Evolutionary conservation across 139 green algal species (phyloP).

Genomic region (Chlorella sp.): DNA sequence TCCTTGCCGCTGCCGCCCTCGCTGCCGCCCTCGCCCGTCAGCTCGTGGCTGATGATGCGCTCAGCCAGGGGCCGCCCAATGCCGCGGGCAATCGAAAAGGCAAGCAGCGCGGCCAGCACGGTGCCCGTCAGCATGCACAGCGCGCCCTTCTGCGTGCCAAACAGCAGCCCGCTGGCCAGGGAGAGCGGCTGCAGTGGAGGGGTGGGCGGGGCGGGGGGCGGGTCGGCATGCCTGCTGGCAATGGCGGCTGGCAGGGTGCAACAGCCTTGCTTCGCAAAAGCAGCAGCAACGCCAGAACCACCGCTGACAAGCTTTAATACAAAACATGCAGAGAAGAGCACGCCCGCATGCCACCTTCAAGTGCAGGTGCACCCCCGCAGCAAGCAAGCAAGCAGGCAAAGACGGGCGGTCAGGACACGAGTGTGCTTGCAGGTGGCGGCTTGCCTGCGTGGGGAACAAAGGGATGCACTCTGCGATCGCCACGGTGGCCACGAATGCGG

Average conservation of each 20-base stretch:
- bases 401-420: background rate
- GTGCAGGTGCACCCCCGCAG: background rate
- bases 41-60: conserved; percentile 31
- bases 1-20: background rate
- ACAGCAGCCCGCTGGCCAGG: conserved; percentile 80
- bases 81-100: conserved; percentile 44
- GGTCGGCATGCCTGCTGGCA: background rate
- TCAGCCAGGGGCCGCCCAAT: conserved; percentile 27
- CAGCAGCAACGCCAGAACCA: too few species aligned
- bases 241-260: background rate
- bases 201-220: background rate
- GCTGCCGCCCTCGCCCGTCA: background rate
- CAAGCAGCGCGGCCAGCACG: conserved; percentile 30
- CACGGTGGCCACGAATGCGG: conserved; percentile 71
- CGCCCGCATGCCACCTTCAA: background rate
- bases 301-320: background rate
- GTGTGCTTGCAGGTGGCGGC: background rate
- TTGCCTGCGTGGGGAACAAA: conserved; percentile 76
- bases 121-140: conserved; percentile 39
- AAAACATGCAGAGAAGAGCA: background rate
- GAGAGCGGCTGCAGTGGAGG: conserved; percentile 70
- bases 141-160: conserved; percentile 73
- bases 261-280: too few species aligned
- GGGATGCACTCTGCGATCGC: conserved; percentile 82
- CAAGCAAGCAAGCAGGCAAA: background rate